Base-by-base conservation (phyloP, 2,329 filamentous ascomycete genomes). In the Aspergillus ochraceoroseus region DNA sequence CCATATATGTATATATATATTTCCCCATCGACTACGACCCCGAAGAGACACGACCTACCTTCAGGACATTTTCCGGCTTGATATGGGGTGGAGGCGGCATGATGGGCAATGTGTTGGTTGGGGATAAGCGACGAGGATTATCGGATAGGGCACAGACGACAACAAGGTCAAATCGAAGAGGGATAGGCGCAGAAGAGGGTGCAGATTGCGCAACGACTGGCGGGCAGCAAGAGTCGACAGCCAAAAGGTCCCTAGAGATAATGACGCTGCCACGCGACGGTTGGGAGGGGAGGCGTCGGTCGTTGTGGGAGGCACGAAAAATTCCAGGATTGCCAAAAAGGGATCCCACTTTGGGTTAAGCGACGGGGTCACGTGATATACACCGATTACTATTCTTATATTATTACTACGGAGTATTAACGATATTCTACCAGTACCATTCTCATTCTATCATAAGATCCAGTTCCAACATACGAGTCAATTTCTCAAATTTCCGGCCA, bases 31-130 rank as follows among this genome's bases (percentile, higher is more conserved):
- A 38, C 11, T 8, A 33, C 30, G n/a, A 33, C 11, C 34, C 25
- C 15, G 8, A 23, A 19, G 31, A 25, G 34, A 18, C 19, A 48
- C 32, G 38, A 57, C 71, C 62, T 62, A 75, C 74, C 70, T 95
- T 95, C 68, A 96, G 82, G 66, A 95, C 89, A 83, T 98, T 98
- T 76, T 98, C 92, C 64, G 92, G 92, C 72, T 94, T 94, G 68
- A 92, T 89, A 70, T 96, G 88, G 57, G 88, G 85, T 73, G 89
- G 89, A 67, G 92, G 92, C 76, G 92, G 87, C 92, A 90, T 83
- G 64, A 61, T 80, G 68, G 68, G 62, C 58, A 57, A 61, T 48
- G 54, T 56, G 53, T 54, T 55, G 58, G 5, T 53, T 56, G 54
- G 45, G 48, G 54, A 48, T 49, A 41, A 48, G 44, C 45, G 41